Base-by-base conservation (phyloP, 768 basidiomycete genomes). In the Melanogaster broomeanus region DNA sequence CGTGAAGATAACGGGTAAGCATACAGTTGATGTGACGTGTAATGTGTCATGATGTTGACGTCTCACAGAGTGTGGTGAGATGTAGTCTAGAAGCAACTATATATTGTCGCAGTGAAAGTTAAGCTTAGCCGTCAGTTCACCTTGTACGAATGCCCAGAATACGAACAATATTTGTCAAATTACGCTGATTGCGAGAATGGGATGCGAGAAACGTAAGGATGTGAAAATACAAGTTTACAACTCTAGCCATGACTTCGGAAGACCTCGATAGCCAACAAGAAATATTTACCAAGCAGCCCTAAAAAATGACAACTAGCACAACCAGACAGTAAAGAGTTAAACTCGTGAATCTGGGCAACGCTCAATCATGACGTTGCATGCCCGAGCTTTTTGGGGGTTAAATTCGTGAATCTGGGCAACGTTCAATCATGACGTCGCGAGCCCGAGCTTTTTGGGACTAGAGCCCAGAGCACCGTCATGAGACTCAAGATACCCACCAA, bases 1-100 rank as follows among this genome's bases (percentile, higher is more conserved):
- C 3, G 92, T 94, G 11, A 94, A 92, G 70, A 90, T 97, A 47
- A 84, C 83, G 11, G 93, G 93, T 90, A 55, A 48, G 81, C 13
- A 39, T 18, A 47, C 6, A 19, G 16, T n/a, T 2, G 7, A 30
- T 19, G 15, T 39, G n/a, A 3, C n/a, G 19, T 47, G 44, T 13
- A 10, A n/a, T 37, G 12, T 16, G 24, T 21, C 27, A 35, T 39
- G 24, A 65, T 31, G 24, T 18, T 13, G 35, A 46, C 31, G 8
- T 52, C 42, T 38, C 9, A 16, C 48, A 83, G 82, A 82, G 61
- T 82, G 82, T 45, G 82, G 81, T 19, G 81, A 83, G 64, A 83
- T 82, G 80, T 83, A 74, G 65, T 16, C 24, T 19, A 21, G 41
- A 48, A 30, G 31, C n/a, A 30, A 24, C 27, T 10, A n/a, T 9